Percentiles rank a stretch among this genome's conserved stretches.
phyloP scores from a whole-genome alignment of 78 protist genomes.

The Dictyostelium citrinum region DNA sequence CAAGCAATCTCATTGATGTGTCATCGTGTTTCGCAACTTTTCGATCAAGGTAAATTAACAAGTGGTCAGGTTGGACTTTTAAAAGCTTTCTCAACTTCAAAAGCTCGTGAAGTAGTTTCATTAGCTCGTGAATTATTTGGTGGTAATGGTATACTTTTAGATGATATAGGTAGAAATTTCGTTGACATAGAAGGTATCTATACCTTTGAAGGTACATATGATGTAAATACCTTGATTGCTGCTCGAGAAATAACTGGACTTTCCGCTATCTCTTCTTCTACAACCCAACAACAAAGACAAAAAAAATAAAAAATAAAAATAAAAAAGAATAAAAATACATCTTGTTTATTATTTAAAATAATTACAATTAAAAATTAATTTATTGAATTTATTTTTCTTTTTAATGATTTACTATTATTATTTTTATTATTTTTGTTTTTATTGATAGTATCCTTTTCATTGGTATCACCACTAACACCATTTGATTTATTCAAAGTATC shows the following conservation, averaged over 20 bases:
- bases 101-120: conserved; percentile 27
- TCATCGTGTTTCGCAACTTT: conserved; percentile 30
- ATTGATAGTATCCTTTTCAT: neutral
- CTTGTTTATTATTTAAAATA: too few species aligned
- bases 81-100: conserved; percentile 15
- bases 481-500: neutral
- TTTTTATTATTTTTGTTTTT: neutral
- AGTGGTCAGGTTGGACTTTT: conserved; percentile 58
- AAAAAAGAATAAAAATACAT: too few species aligned
- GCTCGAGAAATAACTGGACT: conserved; percentile 97
- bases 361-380: neutral
- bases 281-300: neutral
- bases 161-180: conserved; percentile 72
- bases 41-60: conserved; percentile 21
- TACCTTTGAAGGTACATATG: conserved; percentile 95
- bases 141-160: conserved; percentile 92
- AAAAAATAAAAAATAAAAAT: neutral
- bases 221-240: conserved; percentile 69
- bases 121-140: conserved; percentile 94
- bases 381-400: too few species aligned
- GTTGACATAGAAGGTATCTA: conserved; percentile 95
- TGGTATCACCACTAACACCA: neutral
- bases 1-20: conserved; percentile 56
- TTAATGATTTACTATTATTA: too few species aligned
- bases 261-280: neutral